Evolutionary conservation across 441 rosid genomes (phyloP).

Genomic region (Raphanus hybrid): DNA sequence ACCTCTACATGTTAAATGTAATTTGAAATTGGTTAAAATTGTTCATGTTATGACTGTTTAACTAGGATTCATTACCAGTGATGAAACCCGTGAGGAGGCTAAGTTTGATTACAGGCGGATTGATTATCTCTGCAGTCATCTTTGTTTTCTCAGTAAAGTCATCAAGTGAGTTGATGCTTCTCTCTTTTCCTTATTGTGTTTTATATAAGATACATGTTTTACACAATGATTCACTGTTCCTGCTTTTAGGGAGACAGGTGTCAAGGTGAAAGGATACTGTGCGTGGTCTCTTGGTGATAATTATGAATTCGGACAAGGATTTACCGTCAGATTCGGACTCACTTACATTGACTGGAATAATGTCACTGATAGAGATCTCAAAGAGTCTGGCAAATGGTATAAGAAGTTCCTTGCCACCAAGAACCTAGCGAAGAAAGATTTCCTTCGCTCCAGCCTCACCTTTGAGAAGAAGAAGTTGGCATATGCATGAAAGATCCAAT

Average conservation of each 20-base stretch:
- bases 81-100: background rate
- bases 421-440: background rate
- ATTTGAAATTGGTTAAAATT: background rate
- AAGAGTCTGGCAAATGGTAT: conserved; percentile 31
- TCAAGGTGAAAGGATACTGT: conserved; percentile 35
- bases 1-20: background rate
- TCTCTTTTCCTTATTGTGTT: background rate
- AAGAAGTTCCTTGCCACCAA: conserved; percentile 2
- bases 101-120: conserved; percentile 13
- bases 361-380: conserved; percentile 24
- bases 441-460: background rate
- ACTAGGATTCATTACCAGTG: background rate
- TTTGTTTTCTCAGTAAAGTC: conserved; percentile 30
- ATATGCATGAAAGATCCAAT: conserved; percentile 17
- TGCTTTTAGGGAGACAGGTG: conserved; percentile 2
- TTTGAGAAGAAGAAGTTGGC: background rate
- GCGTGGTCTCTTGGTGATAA: conserved; percentile 39
- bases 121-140: conserved; percentile 32
- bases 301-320: conserved; percentile 24
- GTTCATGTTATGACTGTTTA: background rate
- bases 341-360: conserved; percentile 19
- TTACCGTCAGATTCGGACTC: conserved; percentile 34
- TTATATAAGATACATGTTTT: no score
- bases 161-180: conserved; percentile 24
- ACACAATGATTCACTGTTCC: no score